Conservation (phyloP, 2,329 filamentous ascomycete genomes). For the Aspergillus bombycis region DNA sequence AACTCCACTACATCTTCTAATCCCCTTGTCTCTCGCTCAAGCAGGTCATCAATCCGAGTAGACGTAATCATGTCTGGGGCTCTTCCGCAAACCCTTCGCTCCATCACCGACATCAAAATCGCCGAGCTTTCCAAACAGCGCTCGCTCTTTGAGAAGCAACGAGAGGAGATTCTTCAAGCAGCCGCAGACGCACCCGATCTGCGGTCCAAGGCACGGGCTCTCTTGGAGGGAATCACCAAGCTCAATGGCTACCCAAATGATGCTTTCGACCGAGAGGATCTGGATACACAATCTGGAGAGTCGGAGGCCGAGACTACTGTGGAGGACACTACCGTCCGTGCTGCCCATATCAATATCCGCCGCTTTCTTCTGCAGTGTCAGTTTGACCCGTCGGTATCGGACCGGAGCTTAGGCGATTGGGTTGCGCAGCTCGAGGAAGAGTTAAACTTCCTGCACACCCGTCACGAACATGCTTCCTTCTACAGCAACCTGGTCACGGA, state of each 20-base stretch:
- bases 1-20: not conserved
- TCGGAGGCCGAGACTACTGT: conserved; percentile 12
- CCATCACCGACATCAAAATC: conserved; percentile 61
- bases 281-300: conserved; percentile 25
- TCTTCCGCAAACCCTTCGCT: conserved; percentile 57
- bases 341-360: conserved; percentile 48
- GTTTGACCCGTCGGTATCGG: conserved; percentile 58
- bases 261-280: conserved; percentile 38
- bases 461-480: conserved; percentile 59
- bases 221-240: conserved; percentile 42
- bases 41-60: not conserved
- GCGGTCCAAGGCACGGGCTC: conserved; percentile 34
- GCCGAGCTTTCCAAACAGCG: conserved; percentile 59
- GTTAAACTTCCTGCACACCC: conserved; percentile 55
- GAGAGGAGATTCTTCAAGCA: conserved; percentile 45
- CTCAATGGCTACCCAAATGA: conserved; percentile 42
- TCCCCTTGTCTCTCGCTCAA: not conserved
- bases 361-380: conserved; percentile 58
- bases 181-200: conserved; percentile 33
- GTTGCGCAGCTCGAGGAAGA: conserved; percentile 52
- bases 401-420: conserved; percentile 50
- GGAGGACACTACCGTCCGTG: conserved; percentile 26
- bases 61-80: conserved; percentile 35
- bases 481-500: conserved; percentile 60
- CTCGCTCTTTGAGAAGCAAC: conserved; percentile 52